Evolutionary conservation across 148 eudicot species (phyloP).

Genomic region (Selenicereus undatus): DNA sequence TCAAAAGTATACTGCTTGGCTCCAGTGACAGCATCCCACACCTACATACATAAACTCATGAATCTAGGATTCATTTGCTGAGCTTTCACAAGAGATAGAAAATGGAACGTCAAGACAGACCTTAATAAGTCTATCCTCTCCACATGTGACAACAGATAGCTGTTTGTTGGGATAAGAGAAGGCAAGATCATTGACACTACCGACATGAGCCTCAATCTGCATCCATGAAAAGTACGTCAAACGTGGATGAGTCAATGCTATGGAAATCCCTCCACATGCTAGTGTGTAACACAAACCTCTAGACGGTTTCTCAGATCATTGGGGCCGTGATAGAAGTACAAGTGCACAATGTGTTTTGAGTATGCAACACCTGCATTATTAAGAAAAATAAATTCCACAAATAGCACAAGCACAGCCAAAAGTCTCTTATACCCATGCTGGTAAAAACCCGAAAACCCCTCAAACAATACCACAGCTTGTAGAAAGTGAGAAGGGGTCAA

Average conservation of each 20-base stretch:
- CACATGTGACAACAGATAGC: constrained; percentile 81
- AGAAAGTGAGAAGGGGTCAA: background rate
- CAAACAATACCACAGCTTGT: background rate
- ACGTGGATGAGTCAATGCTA: background rate
- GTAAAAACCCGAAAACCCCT: background rate
- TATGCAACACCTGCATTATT: constrained; percentile 74
- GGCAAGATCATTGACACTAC: constrained; percentile 89
- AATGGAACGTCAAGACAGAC: constrained; percentile 26
- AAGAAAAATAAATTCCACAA: background rate
- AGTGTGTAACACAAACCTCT: constrained; percentile 52
- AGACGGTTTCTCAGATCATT: constrained; percentile 70
- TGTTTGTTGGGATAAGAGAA: constrained; percentile 77
- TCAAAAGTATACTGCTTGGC: constrained; percentile 57
- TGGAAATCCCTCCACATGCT: background rate
- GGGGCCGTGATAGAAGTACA: constrained; percentile 64
- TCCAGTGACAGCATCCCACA: constrained; percentile 82
- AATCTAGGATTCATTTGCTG: constrained; percentile 16
- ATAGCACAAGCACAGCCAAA: background rate
- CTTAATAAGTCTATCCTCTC: constrained; percentile 91
- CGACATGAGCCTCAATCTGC: constrained; percentile 91
- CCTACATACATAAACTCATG: constrained; percentile 35
- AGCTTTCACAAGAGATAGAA: background rate
- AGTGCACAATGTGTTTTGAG: constrained; percentile 86
- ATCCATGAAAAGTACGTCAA: background rate
- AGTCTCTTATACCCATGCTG: background rate